Base-by-base conservation (phyloP, 2,329 filamentous ascomycete species). In the Ilyonectria sp. region DNA sequence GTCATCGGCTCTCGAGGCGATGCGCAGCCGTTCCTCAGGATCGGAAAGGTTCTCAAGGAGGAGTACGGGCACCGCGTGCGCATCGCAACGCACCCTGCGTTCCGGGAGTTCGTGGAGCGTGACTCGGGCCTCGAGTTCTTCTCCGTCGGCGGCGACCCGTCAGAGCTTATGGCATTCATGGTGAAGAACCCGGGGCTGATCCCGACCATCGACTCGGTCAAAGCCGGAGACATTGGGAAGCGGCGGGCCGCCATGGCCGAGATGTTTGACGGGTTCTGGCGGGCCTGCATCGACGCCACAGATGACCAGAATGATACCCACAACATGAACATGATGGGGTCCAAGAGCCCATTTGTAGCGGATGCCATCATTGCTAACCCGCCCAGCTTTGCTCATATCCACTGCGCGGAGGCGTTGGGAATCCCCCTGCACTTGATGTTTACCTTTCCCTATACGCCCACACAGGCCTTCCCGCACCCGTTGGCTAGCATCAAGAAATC, bases 301-400 rank as follows among this genome's bases (percentile, higher is more conserved):
- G 92, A 94, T 69, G 90, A 93, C 70, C 77, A 77, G 52, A 87
- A 83, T 23, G 89, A 93, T 74, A 75, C 81, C 1, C 81, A 83
- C 13, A 93, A 91, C 71, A 74, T 87, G 33, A 90, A 89, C 76
- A 89, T 92, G 87, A 89, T 93, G 87, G 89, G 87, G 1, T 79
- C 85, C 7, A 89, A 86, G 69, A 77, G 84, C 17, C 87, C 89
- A 0, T 93, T 93, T 73, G 83, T 93, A 17, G 91, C 91, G 0
- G 91, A 96, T 76, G 91, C 90, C n/a, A 95, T 96, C 73, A 95
- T 96, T 67, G 93, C 93, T 0, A 96, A 96, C 70, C 93, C 93
- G 0, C 92, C 92, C 0, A 91, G 88, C 69, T 94, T 95, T 78
- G 92, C 91, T 0, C 93, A 94, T 75, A 85, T 94, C 1, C 93